These are phyloP conservation scores for Aspergillus tubingensis DNA, from an alignment of 2,329 filamentous ascomycete species.

Conservation along the genomic window DNA sequence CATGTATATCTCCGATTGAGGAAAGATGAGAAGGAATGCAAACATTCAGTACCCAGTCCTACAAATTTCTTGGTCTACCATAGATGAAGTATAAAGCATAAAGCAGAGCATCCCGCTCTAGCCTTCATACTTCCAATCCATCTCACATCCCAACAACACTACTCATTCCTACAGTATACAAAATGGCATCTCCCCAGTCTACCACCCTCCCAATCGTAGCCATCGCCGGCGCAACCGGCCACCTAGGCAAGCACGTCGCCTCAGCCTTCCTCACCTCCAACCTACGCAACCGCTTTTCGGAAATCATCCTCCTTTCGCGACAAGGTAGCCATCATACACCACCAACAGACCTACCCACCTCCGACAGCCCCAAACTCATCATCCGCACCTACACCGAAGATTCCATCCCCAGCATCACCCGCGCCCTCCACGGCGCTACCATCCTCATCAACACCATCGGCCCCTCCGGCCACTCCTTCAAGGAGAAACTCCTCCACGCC, in stretches of 20 bases:
- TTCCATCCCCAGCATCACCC: slow-evolving; percentile 18
- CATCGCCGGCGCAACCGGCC: slow-evolving; percentile 31
- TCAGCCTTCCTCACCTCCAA: slow-evolving; percentile 25
- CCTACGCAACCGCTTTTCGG: slow-evolving; percentile 23
- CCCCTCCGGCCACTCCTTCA: slow-evolving; percentile 29
- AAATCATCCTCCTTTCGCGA: slow-evolving; percentile 29
- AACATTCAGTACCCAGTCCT: no score
- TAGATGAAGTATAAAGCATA: not conserved
- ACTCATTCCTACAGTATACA: not conserved
- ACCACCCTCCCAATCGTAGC: slow-evolving; percentile 21
- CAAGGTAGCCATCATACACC: not conserved
- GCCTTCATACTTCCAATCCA: no score
- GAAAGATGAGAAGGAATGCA: no score
- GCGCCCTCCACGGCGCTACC: slow-evolving; percentile 31
- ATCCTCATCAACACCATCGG: slow-evolving; percentile 37
- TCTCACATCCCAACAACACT: not conserved
- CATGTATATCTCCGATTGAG: not conserved
- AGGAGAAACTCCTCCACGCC: slow-evolving; percentile 28
- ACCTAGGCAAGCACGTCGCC: slow-evolving; percentile 27
- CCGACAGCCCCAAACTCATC: slow-evolving; percentile 17
- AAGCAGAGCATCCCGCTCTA: not conserved
- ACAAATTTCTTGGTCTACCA: no score
- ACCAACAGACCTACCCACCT: no score
- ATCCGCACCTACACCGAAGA: slow-evolving; percentile 23
- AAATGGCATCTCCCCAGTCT: not conserved